These are phyloP conservation scores for Eucalyptus leucophloia DNA, from an alignment of 345 rosid genomes.

Conservation along the genomic window DNA sequence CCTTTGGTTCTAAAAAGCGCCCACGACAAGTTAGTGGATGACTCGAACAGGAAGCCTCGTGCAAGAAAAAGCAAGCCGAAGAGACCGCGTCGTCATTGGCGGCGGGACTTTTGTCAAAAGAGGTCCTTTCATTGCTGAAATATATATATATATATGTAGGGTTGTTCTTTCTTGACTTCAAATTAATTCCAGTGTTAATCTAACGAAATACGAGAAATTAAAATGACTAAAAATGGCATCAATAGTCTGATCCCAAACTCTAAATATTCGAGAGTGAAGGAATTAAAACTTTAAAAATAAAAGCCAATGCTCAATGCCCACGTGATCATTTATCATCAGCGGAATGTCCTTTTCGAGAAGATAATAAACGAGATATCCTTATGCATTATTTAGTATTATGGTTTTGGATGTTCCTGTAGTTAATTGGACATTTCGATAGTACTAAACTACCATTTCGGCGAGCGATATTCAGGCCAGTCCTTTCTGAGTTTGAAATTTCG, in stretches of 20 bases:
- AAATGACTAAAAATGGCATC: not conserved
- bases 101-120: not conserved
- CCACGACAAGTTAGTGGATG: not conserved
- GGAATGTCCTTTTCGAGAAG: not conserved
- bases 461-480: not conserved
- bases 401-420: not conserved
- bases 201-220: not conserved
- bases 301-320: not conserved
- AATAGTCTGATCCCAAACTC: not conserved
- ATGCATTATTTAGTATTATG: not conserved
- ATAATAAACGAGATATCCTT: not conserved
- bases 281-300: not conserved
- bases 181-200: not conserved
- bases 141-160: accelerated
- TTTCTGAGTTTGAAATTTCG: not conserved
- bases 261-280: not conserved
- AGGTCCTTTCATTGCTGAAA: not conserved
- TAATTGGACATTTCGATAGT: not conserved
- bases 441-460: not conserved
- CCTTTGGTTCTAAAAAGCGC: not conserved
- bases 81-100: not conserved
- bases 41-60: not conserved
- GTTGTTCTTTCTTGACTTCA: not conserved
- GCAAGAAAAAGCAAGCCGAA: not conserved
- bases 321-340: accelerated